A percentile compares a stretch with the other conserved stretches of the same genome.
phyloP scores from a whole-genome alignment of 768 basidiomycete genomes.

The Lactarius deliciosus region DNA sequence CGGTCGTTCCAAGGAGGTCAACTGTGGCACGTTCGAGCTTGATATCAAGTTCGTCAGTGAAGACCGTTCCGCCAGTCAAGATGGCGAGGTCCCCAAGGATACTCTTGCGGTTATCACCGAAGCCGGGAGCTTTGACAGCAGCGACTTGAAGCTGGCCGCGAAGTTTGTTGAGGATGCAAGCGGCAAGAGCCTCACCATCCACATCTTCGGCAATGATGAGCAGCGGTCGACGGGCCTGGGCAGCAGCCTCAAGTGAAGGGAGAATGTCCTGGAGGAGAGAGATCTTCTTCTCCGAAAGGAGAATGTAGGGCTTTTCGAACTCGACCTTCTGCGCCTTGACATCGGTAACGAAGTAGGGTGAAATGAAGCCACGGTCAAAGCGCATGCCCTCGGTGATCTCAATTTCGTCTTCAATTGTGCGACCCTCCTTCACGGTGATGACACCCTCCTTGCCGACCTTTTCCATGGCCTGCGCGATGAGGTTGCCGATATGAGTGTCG shows the following conservation, averaged over 20 bases:
- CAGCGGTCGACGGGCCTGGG: conserved; percentile 82
- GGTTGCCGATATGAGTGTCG: conserved; percentile 85
- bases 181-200: conserved; percentile 96
- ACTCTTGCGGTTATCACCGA: conserved; percentile 98
- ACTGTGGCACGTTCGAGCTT: conserved; percentile 89
- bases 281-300: conserved; percentile 98
- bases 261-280: conserved; percentile 92
- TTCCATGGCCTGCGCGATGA: conserved; percentile 99
- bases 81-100: conserved; percentile 97
- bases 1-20: conserved; percentile 89
- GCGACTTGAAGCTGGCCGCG: conserved; percentile 93
- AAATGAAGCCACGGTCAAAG: conserved; percentile 98
- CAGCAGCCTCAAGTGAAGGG: conserved; percentile 81
- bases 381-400: conserved; percentile 99
- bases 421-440: conserved; percentile 99
- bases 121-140: conserved; percentile 96
- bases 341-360: conserved; percentile 98
- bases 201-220: conserved; percentile 98
- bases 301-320: conserved; percentile 93
- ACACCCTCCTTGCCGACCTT: conserved; percentile 99
- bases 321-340: conserved; percentile 95
- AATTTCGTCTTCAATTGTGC: conserved; percentile 97
- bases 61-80: conserved; percentile 96
- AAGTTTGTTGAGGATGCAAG: conserved; percentile 98
- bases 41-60: conserved; percentile 90